Conservation (phyloP, 306 rosid species). For the Neltuma alba region DNA sequence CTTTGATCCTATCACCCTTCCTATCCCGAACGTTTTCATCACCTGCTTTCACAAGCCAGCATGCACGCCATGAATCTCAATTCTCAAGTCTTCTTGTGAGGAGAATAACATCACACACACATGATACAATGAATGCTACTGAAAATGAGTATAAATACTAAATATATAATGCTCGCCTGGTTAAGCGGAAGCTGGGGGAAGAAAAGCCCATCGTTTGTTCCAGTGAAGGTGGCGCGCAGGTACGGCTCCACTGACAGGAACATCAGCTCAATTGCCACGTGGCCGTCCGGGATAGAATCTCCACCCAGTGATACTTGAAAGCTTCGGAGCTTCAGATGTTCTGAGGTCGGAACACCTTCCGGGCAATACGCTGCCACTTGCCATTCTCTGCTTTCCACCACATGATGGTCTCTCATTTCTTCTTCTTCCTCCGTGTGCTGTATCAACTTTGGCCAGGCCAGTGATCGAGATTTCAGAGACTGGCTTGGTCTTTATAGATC, state of each 20-base stretch:
- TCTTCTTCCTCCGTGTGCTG: neutral
- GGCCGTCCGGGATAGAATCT: conserved; percentile 55
- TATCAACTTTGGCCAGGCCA: neutral
- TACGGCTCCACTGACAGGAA: conserved; percentile 59
- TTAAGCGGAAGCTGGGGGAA: conserved; percentile 37
- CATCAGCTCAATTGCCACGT: conserved; percentile 47
- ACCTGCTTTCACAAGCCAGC: conserved; percentile 33
- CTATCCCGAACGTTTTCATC: conserved; percentile 41
- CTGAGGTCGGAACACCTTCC: conserved; percentile 52
- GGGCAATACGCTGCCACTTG: conserved; percentile 51
- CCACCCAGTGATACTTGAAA: conserved; percentile 32
- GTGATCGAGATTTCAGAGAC: neutral
- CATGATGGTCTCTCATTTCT: neutral
- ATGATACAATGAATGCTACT: too few species aligned
- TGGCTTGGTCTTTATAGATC: neutral
- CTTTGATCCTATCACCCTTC: conserved; percentile 47
- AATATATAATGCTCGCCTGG: conserved; percentile 30
- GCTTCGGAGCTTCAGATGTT: conserved; percentile 58
- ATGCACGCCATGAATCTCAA: neutral
- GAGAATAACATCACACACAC: too few species aligned
- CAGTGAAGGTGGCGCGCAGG: conserved; percentile 50
- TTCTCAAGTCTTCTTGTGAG: too few species aligned
- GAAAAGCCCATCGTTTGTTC: conserved; percentile 57
- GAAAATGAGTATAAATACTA: too few species aligned
- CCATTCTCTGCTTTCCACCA: conserved; percentile 63